Conservation (phyloP, 1,284 basidiomycete genomes). For the Pseudozyma thailandica region DNA sequence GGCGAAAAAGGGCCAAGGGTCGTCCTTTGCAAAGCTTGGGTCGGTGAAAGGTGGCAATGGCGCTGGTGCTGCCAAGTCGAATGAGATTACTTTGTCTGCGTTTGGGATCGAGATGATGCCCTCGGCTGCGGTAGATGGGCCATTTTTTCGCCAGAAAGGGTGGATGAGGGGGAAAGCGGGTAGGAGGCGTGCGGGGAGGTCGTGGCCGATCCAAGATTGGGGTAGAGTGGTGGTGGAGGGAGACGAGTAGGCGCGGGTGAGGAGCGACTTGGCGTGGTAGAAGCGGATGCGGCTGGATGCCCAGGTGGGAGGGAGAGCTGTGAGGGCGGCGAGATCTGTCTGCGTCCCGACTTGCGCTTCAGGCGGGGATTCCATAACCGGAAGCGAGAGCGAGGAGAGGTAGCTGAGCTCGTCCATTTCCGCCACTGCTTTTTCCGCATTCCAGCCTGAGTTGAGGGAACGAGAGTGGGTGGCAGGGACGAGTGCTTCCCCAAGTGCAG, state of each 20-base stretch:
- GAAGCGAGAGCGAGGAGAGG: conserved; percentile 34
- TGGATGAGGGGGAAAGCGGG: conserved; percentile 33
- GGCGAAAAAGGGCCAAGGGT: conserved; percentile 53
- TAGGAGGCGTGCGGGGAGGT: conserved; percentile 66
- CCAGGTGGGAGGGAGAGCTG: conserved; percentile 25
- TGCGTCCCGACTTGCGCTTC: not conserved
- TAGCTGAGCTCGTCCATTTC: conserved; percentile 33
- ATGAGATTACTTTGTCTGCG: not conserved
- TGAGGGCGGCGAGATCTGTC: conserved; percentile 15
- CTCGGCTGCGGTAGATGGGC: not conserved
- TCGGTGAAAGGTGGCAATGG: conserved; percentile 44
- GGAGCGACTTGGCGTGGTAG: conserved; percentile 43
- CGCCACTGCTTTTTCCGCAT: not conserved
- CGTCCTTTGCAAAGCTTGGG: conserved; percentile 44
- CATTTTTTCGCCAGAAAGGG: conserved; percentile 21
- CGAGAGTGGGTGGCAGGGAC: conserved; percentile 15
- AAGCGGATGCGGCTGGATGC: conserved; percentile 29
- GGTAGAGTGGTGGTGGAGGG: conserved; percentile 36
- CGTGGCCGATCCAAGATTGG: conserved; percentile 69
- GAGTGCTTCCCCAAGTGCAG: conserved; percentile 29
- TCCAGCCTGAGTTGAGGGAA: not conserved
- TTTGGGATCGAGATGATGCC: not conserved
- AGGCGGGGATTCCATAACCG: conserved; percentile 31
- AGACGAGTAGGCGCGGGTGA: conserved; percentile 34
- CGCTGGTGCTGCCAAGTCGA: conserved; percentile 33